Evolutionary conservation across 2,329 filamentous ascomycete genomes (phyloP).

Genomic region (Epichloe uncinata): DNA sequence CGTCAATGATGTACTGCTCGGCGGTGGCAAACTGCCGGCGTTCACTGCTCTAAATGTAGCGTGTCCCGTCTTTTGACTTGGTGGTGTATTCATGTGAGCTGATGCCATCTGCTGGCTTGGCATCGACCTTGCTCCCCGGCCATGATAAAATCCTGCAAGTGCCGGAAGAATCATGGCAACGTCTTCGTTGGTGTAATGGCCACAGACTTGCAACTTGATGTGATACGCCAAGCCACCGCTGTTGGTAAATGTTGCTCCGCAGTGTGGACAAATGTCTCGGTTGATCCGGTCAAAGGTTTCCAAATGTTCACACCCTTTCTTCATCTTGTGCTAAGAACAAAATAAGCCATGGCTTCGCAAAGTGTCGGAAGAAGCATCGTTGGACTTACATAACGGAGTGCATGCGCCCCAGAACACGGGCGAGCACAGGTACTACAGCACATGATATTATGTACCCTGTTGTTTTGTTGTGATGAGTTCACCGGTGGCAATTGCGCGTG

Average conservation of each 20-base stretch:
- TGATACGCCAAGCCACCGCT: conserved; percentile 32
- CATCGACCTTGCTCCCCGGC: not conserved
- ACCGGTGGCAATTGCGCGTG: not conserved
- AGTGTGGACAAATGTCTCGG: conserved; percentile 29
- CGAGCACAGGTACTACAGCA: conserved; percentile 20
- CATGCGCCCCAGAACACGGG: conserved; percentile 19
- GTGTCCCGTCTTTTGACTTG: not conserved
- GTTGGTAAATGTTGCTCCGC: conserved; percentile 30
- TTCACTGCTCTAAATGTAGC: not conserved
- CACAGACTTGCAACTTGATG: conserved; percentile 30
- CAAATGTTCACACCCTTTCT: conserved; percentile 13
- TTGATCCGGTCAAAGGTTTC: conserved; percentile 8
- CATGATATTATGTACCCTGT: conserved; percentile 4
- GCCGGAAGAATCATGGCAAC: not conserved
- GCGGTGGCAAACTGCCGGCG: not conserved
- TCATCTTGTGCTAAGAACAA: conserved; percentile 15
- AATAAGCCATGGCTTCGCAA: conserved; percentile 5
- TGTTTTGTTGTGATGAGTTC: not conserved
- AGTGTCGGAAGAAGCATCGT: not conserved
- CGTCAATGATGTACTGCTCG: not conserved
- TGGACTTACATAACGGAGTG: conserved; percentile 20
- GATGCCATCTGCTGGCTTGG: not conserved
- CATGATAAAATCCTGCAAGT: conserved; percentile 2
- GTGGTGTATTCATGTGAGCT: not conserved
- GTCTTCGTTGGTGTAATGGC: conserved; percentile 19